Evolutionary conservation across 2,329 filamentous ascomycete species (phyloP).

Genomic region (Colletotrichum lindemuthianum): DNA sequence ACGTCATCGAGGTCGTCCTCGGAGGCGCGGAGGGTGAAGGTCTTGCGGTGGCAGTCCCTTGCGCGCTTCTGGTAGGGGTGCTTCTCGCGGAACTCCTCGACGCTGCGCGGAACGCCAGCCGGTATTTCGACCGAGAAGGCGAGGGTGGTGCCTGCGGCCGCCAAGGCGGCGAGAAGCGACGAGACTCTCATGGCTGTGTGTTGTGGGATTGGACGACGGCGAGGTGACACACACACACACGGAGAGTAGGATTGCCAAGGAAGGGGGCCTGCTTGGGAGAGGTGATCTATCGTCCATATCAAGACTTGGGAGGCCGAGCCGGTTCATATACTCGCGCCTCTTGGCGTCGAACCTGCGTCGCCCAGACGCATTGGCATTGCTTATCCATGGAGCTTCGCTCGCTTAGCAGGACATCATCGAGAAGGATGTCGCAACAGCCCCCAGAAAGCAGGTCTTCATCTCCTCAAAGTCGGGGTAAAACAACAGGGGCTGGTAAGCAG

Average conservation of each 20-base stretch:
- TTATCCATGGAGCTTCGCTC: neutral
- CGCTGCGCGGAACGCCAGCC: constrained; percentile 40
- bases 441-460: neutral
- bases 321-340: constrained; percentile 29
- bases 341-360: constrained; percentile 29
- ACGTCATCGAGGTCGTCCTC: constrained; percentile 56
- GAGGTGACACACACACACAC: constrained; percentile 1
- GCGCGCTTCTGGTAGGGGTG: constrained; percentile 61
- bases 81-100: constrained; percentile 47
- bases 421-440: neutral
- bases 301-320: constrained; percentile 16
- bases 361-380: constrained; percentile 17
- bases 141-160: constrained; percentile 31
- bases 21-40: constrained; percentile 30
- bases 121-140: constrained; percentile 32
- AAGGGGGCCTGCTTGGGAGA: constrained; percentile 25
- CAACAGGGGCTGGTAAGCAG: constrained; percentile 7
- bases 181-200: constrained; percentile 37
- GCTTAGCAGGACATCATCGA: neutral
- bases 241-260: constrained; percentile 19
- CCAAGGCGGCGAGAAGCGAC: constrained; percentile 35
- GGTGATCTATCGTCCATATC: constrained; percentile 18
- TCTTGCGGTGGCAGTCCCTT: constrained; percentile 32
- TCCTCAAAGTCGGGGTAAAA: constrained; percentile 17
- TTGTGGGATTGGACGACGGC: constrained; percentile 5